Conservation (phyloP, 257 asterid species). For the Nemophila menziesii region DNA sequence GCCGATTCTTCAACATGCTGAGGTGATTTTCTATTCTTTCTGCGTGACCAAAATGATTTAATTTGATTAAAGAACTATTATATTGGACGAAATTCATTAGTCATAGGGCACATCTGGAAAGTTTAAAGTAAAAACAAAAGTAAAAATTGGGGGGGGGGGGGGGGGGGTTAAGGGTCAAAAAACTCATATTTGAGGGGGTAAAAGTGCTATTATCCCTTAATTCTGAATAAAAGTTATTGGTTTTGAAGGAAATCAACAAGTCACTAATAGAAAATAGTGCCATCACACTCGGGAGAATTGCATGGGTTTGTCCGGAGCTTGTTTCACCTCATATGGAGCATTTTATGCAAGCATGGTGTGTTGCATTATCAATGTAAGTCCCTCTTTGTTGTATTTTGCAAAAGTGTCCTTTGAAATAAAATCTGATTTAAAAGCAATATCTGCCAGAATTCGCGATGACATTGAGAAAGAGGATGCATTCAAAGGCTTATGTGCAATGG, state of each 20-base stretch:
- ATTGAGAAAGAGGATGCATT: slow-evolving; percentile 96
- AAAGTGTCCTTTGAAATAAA: no score
- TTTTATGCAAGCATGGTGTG: slow-evolving; percentile 90
- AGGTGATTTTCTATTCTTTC: slow-evolving; percentile 33
- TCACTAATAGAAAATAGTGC: slow-evolving; percentile 92
- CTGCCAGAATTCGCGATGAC: slow-evolving; percentile 89
- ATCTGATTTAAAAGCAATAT: background rate
- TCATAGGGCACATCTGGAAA: no score
- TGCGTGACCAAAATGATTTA: background rate
- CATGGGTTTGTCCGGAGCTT: slow-evolving; percentile 88
- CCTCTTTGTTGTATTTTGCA: no score
- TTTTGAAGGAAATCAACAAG: slow-evolving; percentile 61
- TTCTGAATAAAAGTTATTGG: no score
- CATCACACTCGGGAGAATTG: slow-evolving; percentile 85
- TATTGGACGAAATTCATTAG: no score
- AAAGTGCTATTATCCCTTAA: no score
- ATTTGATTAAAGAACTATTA: no score
- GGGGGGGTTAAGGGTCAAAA: no score
- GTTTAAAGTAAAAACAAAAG: no score
- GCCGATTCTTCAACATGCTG: slow-evolving; percentile 78
- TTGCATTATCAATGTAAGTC: slow-evolving; percentile 81
- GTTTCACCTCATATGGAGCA: slow-evolving; percentile 96
- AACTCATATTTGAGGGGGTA: no score
- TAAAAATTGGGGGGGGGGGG: no score
- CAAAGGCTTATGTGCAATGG: slow-evolving; percentile 93